A percentile compares a stretch with the other conserved stretches of the same genome.
Evolutionary conservation across 2,329 filamentous ascomycete species (phyloP).

Genomic region (Dactylellina sp.): DNA sequence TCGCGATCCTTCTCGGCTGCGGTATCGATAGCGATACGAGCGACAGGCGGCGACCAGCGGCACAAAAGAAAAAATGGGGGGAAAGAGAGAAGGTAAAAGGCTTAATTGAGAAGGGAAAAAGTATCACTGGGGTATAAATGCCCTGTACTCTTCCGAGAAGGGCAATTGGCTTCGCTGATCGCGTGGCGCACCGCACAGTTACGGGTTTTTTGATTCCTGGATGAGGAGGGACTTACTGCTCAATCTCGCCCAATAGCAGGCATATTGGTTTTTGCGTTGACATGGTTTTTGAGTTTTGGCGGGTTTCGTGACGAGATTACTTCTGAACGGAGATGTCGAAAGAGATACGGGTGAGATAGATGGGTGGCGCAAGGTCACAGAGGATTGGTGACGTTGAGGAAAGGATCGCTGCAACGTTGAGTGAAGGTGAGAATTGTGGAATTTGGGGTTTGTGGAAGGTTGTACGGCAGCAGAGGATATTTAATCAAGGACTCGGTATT

Average conservation of each 20-base stretch:
- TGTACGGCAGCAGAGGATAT: slow-evolving; percentile 1
- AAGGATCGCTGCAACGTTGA: slow-evolving; percentile 10
- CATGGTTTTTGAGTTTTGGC: slow-evolving; percentile 41
- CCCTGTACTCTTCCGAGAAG: slow-evolving; percentile 30
- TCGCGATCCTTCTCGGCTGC: slow-evolving; percentile 33
- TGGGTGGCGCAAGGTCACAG: neutral
- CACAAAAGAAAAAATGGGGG: slow-evolving; percentile 12
- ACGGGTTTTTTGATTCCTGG: neutral
- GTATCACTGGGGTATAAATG: slow-evolving; percentile 24
- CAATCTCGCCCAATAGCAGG: slow-evolving; percentile 73
- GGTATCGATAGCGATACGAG: slow-evolving; percentile 40
- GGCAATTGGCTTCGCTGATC: slow-evolving; percentile 39
- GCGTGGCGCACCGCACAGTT: slow-evolving; percentile 8
- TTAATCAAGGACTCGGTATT: no score
- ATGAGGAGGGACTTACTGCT: slow-evolving; percentile 68
- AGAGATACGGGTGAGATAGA: neutral
- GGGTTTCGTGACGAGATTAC: slow-evolving; percentile 42
- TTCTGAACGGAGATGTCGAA: slow-evolving; percentile 5
- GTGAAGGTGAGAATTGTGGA: slow-evolving; percentile 3
- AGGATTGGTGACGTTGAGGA: slow-evolving; percentile 6
- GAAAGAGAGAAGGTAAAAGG: slow-evolving; percentile 14
- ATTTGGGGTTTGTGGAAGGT: slow-evolving; percentile 20
- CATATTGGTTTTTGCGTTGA: slow-evolving; percentile 65
- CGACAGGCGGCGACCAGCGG: neutral
- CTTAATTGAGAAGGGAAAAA: slow-evolving; percentile 11